A percentile compares a stretch with the other conserved stretches of the same genome.
phyloP scores from a whole-genome alignment of 306 rosid genomes.

The Cyclanthera cordifolia region DNA sequence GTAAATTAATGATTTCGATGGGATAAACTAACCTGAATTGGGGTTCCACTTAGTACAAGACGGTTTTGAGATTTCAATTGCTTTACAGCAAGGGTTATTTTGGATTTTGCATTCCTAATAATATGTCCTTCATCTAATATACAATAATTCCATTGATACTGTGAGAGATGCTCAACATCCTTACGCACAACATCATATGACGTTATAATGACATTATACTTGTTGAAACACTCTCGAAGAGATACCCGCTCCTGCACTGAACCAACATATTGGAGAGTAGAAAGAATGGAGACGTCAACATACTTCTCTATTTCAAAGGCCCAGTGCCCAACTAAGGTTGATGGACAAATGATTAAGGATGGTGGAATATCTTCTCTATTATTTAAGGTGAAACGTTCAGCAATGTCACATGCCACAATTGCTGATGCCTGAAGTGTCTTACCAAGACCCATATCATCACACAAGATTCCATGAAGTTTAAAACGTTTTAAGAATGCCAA shows the following conservation, averaged over 20 bases:
- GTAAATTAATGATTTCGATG: constrained; percentile 1
- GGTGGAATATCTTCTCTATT: constrained; percentile 40
- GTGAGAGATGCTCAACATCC: constrained; percentile 69
- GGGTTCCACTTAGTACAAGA: constrained; percentile 92
- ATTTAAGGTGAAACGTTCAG: constrained; percentile 39
- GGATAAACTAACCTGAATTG: constrained; percentile 70
- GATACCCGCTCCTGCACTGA: constrained; percentile 62
- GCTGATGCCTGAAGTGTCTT: constrained; percentile 97
- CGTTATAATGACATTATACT: constrained; percentile 75
- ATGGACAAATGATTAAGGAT: constrained; percentile 83
- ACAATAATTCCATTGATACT: constrained; percentile 73
- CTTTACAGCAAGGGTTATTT: constrained; percentile 79
- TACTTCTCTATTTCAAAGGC: constrained; percentile 91
- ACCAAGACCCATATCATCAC: constrained; percentile 99
- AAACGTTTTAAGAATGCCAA: constrained; percentile 86
- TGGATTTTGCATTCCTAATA: constrained; percentile 87
- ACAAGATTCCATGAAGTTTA: constrained; percentile 99
- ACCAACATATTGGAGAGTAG: constrained; percentile 87
- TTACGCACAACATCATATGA: constrained; percentile 92
- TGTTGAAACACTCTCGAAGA: constrained; percentile 57
- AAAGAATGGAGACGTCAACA: constrained; percentile 64
- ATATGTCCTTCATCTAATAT: constrained; percentile 94
- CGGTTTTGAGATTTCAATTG: constrained; percentile 92
- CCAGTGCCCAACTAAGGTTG: constrained; percentile 99
- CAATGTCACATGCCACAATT: constrained; percentile 80